Conservation (phyloP, 2,329 filamentous ascomycete genomes). For the Fusarium succisae region DNA sequence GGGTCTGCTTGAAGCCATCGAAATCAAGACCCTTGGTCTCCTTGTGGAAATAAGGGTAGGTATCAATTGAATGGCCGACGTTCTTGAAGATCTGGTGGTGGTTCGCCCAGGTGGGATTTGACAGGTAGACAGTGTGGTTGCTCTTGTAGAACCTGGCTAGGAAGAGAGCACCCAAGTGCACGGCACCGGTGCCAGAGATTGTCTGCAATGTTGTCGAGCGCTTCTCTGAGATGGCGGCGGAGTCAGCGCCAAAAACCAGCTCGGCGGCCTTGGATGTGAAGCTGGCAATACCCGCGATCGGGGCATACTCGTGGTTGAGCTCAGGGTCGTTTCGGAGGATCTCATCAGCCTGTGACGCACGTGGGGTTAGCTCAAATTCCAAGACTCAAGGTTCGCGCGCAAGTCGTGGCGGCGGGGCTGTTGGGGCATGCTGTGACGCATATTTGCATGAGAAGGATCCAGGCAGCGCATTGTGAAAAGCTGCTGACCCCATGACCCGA, state of each 20-base stretch:
- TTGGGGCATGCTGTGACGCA: conserved; percentile 27
- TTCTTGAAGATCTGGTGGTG: conserved; percentile 99
- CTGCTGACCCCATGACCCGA: conserved; percentile 33
- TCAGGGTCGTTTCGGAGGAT: conserved; percentile 87
- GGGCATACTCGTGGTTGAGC: conserved; percentile 97
- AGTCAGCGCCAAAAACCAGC: conserved; percentile 83
- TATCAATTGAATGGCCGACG: conserved; percentile 78
- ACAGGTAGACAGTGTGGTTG: conserved; percentile 85
- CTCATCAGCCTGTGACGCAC: conserved; percentile 78
- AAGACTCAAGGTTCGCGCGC: conserved; percentile 7
- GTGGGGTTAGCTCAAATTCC: conserved; percentile 36
- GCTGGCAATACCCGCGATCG: conserved; percentile 86
- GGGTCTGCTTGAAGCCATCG: conserved; percentile 80
- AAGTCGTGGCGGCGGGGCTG: conserved; percentile 20
- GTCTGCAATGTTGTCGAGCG: conserved; percentile 86
- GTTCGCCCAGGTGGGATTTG: conserved; percentile 97
- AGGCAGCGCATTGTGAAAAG: conserved; percentile 22
- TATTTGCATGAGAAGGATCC: conserved; percentile 20
- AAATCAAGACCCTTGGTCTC: conserved; percentile 92
- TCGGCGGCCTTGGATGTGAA: conserved; percentile 93
- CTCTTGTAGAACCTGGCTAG: conserved; percentile 88
- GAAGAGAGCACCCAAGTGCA: conserved; percentile 94
- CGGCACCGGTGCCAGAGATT: conserved; percentile 95
- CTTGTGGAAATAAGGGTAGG: conserved; percentile 94
- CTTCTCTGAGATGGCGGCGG: conserved; percentile 84